Evolutionary conservation across 73 alveolate species (phyloP), one percentile per base, ranked within the genome.

Genomic region (Tetrahymena malaccensis): DNA sequence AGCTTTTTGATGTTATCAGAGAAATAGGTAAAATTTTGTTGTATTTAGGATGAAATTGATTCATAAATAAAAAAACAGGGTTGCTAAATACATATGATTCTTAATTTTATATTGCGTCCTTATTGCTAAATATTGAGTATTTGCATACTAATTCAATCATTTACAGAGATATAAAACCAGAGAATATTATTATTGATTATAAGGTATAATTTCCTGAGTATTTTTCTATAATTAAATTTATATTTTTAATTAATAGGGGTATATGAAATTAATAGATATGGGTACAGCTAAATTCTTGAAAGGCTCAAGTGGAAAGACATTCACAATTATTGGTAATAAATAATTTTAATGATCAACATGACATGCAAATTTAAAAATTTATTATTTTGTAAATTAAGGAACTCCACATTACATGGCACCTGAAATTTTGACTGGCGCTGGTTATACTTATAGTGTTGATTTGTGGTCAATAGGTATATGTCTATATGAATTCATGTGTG

Each of bases 111-210:
- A 85, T 94, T 13, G 98, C 96, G 27, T 96, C 98, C 0, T 89
- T 97, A 27, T 85, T 97, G 84, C 37, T 97, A 17, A 93, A 95
- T 43, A 95, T 97, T 34, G 96, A 97, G 34, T 97, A 96, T 96
- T 94, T 97, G 27, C 98, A 97, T 84, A 96, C 96, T 55, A 43
- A 96, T 94, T 84, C 96, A 15, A 94, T 96, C 44, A 96, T 97
- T 44, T 97, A 97, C 93, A 50, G 98, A 44, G 98, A 97, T 93
- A 84, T 97, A 25, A 97, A 97, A 40, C 98, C 98, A 38, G 98
- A 97, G 85, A 97, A 97, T 93, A 93, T 97, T 43, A 97, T 97
- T 96, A 97, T 97, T 40, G 98, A 94, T 93, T 93, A 93, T 34
- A 94, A 70, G 37, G 89, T 70, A 70, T 25, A 0, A 13, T 5